These are phyloP conservation scores for Lachnellula subtilissima DNA, from an alignment of 2,329 filamentous ascomycete species.

Conservation along the genomic window DNA sequence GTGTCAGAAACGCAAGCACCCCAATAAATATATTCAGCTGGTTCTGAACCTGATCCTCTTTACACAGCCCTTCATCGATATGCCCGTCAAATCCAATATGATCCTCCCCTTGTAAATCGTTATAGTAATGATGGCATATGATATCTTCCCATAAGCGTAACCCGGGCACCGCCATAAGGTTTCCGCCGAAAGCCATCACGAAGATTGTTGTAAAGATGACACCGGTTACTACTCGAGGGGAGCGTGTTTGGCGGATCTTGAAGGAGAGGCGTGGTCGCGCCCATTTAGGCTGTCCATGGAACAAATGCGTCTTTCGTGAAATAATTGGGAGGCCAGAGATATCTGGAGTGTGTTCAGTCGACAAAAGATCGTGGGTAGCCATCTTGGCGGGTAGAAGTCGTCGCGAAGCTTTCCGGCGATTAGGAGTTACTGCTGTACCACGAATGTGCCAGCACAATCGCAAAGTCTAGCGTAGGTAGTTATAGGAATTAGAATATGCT, in stretches of 20 bases:
- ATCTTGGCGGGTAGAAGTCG: background rate
- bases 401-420: background rate
- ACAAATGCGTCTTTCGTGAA: background rate
- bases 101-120: slow-evolving; percentile 17
- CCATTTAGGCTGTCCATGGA: background rate
- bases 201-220: slow-evolving; percentile 32
- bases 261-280: background rate
- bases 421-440: background rate
- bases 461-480: background rate
- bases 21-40: slow-evolving; percentile 35
- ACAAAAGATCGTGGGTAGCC: background rate
- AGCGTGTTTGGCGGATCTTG: slow-evolving; percentile 13
- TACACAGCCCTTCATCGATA: slow-evolving; percentile 37
- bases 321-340: background rate
- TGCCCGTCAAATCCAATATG: slow-evolving; percentile 19
- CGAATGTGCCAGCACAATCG: background rate
- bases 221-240: slow-evolving; percentile 29
- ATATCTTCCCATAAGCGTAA: slow-evolving; percentile 37
- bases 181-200: slow-evolving; percentile 26
- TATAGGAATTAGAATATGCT: background rate
- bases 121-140: slow-evolving; percentile 36
- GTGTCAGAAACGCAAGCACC: slow-evolving; percentile 27
- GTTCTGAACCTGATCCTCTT: slow-evolving; percentile 34
- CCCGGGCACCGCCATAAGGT: slow-evolving; percentile 32
- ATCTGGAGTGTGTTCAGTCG: background rate